Evolutionary conservation across 139 green algal species (phyloP), one percentile per base, ranked within the genome.

Genomic region (Asterochloris erici): DNA sequence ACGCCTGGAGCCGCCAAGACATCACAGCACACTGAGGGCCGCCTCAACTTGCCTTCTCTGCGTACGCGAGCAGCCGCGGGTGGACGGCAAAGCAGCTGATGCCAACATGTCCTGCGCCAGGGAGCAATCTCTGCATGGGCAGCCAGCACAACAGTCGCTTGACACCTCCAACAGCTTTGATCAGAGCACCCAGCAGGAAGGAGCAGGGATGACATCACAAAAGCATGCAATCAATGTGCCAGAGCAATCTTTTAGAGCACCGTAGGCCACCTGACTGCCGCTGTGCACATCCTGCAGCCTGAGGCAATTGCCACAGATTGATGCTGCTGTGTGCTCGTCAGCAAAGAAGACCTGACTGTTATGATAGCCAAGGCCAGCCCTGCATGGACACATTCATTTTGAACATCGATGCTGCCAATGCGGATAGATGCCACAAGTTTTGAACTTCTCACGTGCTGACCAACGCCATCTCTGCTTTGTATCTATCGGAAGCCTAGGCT

Each of bases 61-160:
- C 76, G n/a, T 80, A 80, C 24, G 76, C 76, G 60, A 80, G 12
- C 29, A 80, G 21, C 14, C 23, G 24, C 0, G 68, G 23, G 23
- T 69, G 68, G 21, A 69, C 76, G 14, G 21, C 14, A 64, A 80
- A 80, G 61, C 76, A 80, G 14, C 68, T 62, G 2, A 80, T 80
- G 13, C 76, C 76, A n/a, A n/a, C n/a, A 14, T 62, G 29, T 4
- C 60, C 76, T 63, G 76, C 76, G 68, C 76, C 76, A 80, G 23
- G 47, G 13, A 80, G 76, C 61, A 80, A 21, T 12, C 23, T n/a
- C 76, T 80, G 76, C 76, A 80, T 71, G 17, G 19, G 38, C 38
- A 54, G 38, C 38, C 38, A 54, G 38, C 17, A 9, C 66, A 47
- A n/a, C n/a, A n/a, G 61, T 16, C 17, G 4, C 60, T 16, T n/a